Evolutionary conservation across 108 stramenopile genomes (phyloP).

Genomic region (Skeletonema tropicum): DNA sequence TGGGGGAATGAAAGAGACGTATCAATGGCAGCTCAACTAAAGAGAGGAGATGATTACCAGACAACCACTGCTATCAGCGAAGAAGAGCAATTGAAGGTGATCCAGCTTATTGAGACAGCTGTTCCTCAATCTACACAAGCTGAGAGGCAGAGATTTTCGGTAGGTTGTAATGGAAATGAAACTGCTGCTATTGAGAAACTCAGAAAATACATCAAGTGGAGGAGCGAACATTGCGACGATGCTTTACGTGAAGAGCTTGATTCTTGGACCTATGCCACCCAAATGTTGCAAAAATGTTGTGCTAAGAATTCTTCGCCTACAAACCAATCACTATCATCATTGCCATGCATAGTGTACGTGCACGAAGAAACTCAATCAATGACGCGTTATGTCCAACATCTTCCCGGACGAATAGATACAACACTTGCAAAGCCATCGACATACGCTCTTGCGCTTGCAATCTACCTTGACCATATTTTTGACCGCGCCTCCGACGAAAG

Average conservation of each 20-base stretch:
- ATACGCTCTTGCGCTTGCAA: slow-evolving; percentile 61
- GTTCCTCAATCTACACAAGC: slow-evolving; percentile 46
- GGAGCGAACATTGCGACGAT: slow-evolving; percentile 27
- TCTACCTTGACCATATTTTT: slow-evolving; percentile 61
- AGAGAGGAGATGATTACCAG: background rate
- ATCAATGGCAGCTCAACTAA: background rate
- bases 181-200: slow-evolving; percentile 31
- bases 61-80: background rate
- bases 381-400: slow-evolving; percentile 49
- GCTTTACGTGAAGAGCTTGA: slow-evolving; percentile 1
- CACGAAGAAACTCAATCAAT: slow-evolving; percentile 19
- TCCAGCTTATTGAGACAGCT: slow-evolving; percentile 15
- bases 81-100: slow-evolving; percentile 8
- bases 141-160: slow-evolving; percentile 41
- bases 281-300: slow-evolving; percentile 6
- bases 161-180: slow-evolving; percentile 26
- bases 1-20: too few relatives aligned
- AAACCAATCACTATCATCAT: background rate
- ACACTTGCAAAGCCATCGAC: slow-evolving; percentile 48
- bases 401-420: slow-evolving; percentile 68
- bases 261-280: slow-evolving; percentile 36
- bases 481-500: slow-evolving; percentile 56
- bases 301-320: background rate
- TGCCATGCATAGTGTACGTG: slow-evolving; percentile 43
- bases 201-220: slow-evolving; percentile 45